These are phyloP conservation scores for Candida tibetensis DNA, from an alignment of 805 yeast genomes.

Conservation along the genomic window DNA sequence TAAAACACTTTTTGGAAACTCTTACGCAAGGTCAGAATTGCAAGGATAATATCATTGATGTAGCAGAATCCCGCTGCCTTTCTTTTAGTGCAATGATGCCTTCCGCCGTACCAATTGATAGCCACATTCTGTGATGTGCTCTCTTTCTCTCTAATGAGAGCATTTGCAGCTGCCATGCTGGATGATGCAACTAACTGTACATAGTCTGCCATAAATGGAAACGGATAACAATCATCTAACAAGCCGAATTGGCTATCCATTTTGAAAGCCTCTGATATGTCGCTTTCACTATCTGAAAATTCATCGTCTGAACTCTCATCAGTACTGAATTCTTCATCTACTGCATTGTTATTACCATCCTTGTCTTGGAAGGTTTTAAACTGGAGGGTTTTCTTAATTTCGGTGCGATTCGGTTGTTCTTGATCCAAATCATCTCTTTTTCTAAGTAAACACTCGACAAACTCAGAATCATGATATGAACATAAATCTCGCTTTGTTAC, in stretches of 20 bases:
- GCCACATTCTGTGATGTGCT: constrained; percentile 34
- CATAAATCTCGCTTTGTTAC: constrained; percentile 39
- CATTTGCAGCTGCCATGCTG: constrained; percentile 47
- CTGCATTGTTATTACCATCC: not conserved
- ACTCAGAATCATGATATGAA: constrained; percentile 49
- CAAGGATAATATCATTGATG: constrained; percentile 63
- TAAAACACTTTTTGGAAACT: constrained; percentile 50
- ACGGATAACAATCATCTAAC: constrained; percentile 61
- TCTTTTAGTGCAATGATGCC: constrained; percentile 62
- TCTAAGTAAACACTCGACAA: constrained; percentile 38
- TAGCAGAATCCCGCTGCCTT: constrained; percentile 72
- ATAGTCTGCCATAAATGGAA: constrained; percentile 52
- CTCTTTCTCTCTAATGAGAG: constrained; percentile 20
- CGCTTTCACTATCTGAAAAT: constrained; percentile 11
- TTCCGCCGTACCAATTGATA: constrained; percentile 77
- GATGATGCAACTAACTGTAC: constrained; percentile 53
- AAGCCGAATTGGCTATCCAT: constrained; percentile 43
- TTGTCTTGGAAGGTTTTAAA: too few relatives aligned
- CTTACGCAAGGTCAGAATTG: constrained; percentile 50
- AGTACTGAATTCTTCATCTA: constrained; percentile 7
- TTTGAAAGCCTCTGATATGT: not conserved
- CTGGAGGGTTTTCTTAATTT: too few relatives aligned
- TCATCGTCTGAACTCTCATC: constrained; percentile 10
- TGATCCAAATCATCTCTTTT: constrained; percentile 9
- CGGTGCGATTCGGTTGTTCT: not conserved